Percentiles rank a stretch among this genome's conserved stretches.
Conservation (phyloP, 2,329 filamentous ascomycete species). For the Aspergillus pseudoglaucus region DNA sequence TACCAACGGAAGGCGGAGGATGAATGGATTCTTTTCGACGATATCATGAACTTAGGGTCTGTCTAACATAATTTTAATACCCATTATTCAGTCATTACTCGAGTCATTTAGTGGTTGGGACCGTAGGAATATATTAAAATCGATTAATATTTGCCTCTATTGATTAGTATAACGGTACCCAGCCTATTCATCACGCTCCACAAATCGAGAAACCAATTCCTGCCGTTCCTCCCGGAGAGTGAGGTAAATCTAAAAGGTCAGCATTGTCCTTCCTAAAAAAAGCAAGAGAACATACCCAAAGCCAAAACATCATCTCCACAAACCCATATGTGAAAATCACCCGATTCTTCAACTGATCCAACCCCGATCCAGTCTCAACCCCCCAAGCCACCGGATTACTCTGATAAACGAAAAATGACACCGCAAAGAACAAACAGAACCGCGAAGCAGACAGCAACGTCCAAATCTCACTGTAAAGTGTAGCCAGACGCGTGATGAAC, state of each 20-base stretch:
- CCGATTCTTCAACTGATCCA: constrained; percentile 71
- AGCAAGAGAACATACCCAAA: constrained; percentile 57
- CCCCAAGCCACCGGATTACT: constrained; percentile 23
- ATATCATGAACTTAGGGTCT: no score
- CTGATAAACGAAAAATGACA: constrained; percentile 34
- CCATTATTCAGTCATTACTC: neutral
- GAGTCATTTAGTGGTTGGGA: neutral
- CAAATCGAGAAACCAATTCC: constrained; percentile 19
- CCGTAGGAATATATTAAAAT: neutral
- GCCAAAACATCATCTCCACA: constrained; percentile 76
- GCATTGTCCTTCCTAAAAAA: constrained; percentile 2
- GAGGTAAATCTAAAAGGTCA: constrained; percentile 22
- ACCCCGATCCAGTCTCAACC: constrained; percentile 27
- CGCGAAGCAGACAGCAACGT: constrained; percentile 28
- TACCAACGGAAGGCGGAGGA: no score
- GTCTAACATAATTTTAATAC: neutral
- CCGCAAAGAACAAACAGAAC: constrained; percentile 30
- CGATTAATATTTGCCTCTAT: neutral
- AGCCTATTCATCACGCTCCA: constrained; percentile 12
- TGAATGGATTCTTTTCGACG: no score
- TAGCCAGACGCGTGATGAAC: constrained; percentile 19
- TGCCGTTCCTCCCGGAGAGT: constrained; percentile 34
- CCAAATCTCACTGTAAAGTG: constrained; percentile 36
- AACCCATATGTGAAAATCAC: constrained; percentile 81
- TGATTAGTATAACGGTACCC: neutral